Evolutionary conservation across 495 filamentous ascomycete species (phyloP), one percentile per base, ranked within the genome.

Genomic region (Daldinia bambusicola): DNA sequence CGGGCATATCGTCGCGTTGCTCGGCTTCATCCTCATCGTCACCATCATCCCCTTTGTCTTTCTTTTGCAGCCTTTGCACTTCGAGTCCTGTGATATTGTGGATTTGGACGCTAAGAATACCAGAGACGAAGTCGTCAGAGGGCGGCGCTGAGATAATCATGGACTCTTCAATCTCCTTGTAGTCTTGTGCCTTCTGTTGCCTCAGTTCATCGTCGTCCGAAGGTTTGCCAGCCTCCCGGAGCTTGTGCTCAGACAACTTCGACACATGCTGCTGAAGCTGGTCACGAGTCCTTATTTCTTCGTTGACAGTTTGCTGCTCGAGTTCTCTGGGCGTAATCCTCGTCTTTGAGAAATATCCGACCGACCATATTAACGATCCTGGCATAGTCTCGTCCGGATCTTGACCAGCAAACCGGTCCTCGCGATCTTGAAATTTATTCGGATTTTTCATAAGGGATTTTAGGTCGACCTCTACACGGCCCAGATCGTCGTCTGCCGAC

Each of bases 21-120:
- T 90, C 89, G 12, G 85, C 83, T 61, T 88, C 88, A 51, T 91
- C 85, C 59, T 85, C 82, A 6, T 76, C 76, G 37, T 83, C 75
- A 12, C 81, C 79, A 32, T 73, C 76, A 36, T 82, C 78, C 36
- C 55, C 74, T 10, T 79, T 72, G 31, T 80, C 74, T 67, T 79
- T 64, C 68, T 83, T 78, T 78, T 88, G 81, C 72, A 82, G 72
- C 34, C 74, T 74, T 60, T 89, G 86, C 5, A 90, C 80, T 63
- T 90, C 86, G 4, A 93, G 81, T 2, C 90, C 89, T 0, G 88
- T 88, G 57, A 93, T 91, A 43, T 93, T 89, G 74, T 92, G 91
- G 61, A 92, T 89, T 63, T 91, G 88, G 38, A 93, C 84, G 36
- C 87, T 84, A 6, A 93, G 80, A 51, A 93, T 85, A 14, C 91